A percentile compares a stretch with the other conserved stretches of the same genome.
phyloP scores from a whole-genome alignment of 1,284 basidiomycete species.

The Cutaneotrichosporon sp. region DNA sequence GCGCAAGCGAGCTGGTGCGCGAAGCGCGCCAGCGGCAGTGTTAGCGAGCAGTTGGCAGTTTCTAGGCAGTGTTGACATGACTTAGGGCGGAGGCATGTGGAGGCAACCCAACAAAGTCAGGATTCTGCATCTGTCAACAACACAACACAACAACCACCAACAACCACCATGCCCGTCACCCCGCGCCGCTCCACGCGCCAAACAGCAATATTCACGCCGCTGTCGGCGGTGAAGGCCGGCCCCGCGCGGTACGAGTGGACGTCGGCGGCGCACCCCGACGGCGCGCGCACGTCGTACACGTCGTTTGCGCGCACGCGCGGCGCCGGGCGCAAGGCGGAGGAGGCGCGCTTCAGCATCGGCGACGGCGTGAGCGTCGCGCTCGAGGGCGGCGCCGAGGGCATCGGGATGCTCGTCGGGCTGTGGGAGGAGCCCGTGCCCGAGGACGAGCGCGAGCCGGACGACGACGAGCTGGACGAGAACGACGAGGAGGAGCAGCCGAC shows the following conservation, averaged over 20 bases:
- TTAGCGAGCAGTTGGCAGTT: too few relatives aligned
- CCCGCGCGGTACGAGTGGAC: slow-evolving; percentile 33
- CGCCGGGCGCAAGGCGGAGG: slow-evolving; percentile 24
- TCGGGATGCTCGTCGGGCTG: slow-evolving; percentile 45
- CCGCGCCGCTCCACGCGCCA: slow-evolving; percentile 44
- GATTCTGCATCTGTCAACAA: slow-evolving; percentile 1
- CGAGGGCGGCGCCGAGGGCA: slow-evolving; percentile 47
- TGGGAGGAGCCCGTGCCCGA: slow-evolving; percentile 44
- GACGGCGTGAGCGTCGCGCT: slow-evolving; percentile 49
- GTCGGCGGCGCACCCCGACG: not conserved
- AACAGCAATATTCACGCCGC: slow-evolving; percentile 41
- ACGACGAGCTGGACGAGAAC: slow-evolving; percentile 25
- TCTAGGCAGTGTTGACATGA: not conserved
- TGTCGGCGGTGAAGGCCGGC: not conserved
- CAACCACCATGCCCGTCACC: slow-evolving; percentile 31
- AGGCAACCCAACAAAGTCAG: slow-evolving; percentile 5
- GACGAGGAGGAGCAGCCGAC: slow-evolving; percentile 16
- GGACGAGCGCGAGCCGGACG: slow-evolving; percentile 18
- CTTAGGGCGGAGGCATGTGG: not conserved
- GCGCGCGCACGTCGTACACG: slow-evolving; percentile 27
- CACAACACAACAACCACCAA: too few relatives aligned
- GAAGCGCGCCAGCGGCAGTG: not conserved
- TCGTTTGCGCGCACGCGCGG: slow-evolving; percentile 32
- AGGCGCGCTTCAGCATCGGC: slow-evolving; percentile 44
- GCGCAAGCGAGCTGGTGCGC: not conserved